Evolutionary conservation across 208 protist species (phyloP), one percentile per base, ranked within the genome.

Genomic region (Wallacemonas sp.): DNA sequence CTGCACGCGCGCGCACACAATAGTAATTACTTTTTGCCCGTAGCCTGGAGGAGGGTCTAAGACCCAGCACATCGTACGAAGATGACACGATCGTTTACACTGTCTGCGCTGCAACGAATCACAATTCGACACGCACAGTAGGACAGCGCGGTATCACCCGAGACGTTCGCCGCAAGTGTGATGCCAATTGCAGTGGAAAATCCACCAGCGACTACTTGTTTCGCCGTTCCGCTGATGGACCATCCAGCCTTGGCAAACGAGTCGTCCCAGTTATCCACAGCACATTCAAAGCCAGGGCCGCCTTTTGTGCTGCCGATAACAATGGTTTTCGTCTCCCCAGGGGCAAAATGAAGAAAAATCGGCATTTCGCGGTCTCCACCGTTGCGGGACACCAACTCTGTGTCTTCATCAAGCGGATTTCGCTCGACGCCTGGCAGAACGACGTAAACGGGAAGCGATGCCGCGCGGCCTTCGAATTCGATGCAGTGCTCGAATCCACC

Each of bases 241-340:
- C 82, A 89, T 2, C 82, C 82, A 42, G 45, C 71, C 36, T 68
- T 65, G 57, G 26, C 45, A 52, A 76, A 85, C 14, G 41, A 42
- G 42, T 85, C 79, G 54, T 65, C 74, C 81, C 81, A 89, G 41
- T 66, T 74, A 26, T 64, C 72, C 25, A 89, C 76, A 46, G 59
- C 45, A 59, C 75, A 85, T 52, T 89, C 82, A 26, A 70, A 71
- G 31, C 33, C 59, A 23, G 77, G 65, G 7, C 76, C 78, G n/a
- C 57, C 48, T 69, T 76, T 76, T 12, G 82, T 66, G 45, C 82
- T 76, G 18, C 82, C 82, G 57, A 89, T 32, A 31, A 42, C 69
- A 45, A 89, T 77, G 12, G 25, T 73, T 64, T 81, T 84, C 39
- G 50, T 70, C 66, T 89, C 75, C 14, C 76, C 79, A 48, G 55